Percentiles rank a stretch among this genome's conserved stretches.
These are phyloP conservation scores for Medicago truncatula DNA, from an alignment of 306 rosid species.

Conservation along the genomic window MtrunA17r5.0-ANR NC_053049.1:45757501-45758000, in stretches of 20 bases:
- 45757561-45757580: slow-evolving; percentile 2
- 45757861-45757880: not conserved
- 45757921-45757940: not conserved
- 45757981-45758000: not conserved
- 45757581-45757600: slow-evolving; percentile 18
- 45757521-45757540: slow-evolving; percentile 8
- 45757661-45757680: too few relatives aligned
- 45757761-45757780: too few relatives aligned
- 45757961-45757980: not conserved
- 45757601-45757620: not conserved
- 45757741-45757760: not conserved
- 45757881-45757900: not conserved
- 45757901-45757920: not conserved
- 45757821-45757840: too few relatives aligned
- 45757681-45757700: not conserved
- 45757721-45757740: not conserved
- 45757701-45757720: slow-evolving; percentile 1
- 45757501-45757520: slow-evolving; percentile 13
- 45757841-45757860: too few relatives aligned
- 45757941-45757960: not conserved
- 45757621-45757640: not conserved
- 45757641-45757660: not conserved
- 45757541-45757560: slow-evolving; percentile 30
- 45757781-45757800: too few relatives aligned
- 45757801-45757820: too few relatives aligned